phyloP scores from a whole-genome alignment of 495 filamentous ascomycete species.

The Rostrohypoxylon terebratum region DNA sequence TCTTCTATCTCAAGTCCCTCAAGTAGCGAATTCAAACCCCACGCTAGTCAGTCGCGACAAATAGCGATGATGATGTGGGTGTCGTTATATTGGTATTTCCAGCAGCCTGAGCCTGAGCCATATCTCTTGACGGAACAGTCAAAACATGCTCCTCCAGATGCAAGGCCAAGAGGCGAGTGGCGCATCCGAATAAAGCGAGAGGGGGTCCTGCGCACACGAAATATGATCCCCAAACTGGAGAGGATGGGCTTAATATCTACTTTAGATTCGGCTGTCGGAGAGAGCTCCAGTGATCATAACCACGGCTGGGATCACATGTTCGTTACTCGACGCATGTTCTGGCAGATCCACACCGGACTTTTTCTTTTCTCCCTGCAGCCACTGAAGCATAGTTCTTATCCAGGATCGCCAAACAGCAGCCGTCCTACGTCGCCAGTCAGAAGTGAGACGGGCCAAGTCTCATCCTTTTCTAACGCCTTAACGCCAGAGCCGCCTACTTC shows the following conservation, averaged over 20 bases:
- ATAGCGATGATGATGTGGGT: conserved; percentile 98
- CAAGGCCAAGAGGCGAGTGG: conserved; percentile 89
- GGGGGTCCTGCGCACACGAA: conserved; percentile 84
- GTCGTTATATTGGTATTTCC: conserved; percentile 97
- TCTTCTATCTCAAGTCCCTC: conserved; percentile 89
- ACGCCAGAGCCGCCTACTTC: conserved; percentile 50
- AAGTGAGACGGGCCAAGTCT: conserved; percentile 51
- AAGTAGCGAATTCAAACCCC: conserved; percentile 80
- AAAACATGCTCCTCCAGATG: conserved; percentile 70
- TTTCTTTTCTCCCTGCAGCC: conserved; percentile 91
- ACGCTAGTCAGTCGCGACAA: conserved; percentile 81
- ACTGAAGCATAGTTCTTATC: conserved; percentile 58
- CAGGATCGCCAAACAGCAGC: conserved; percentile 64
- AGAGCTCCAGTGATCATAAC: conserved; percentile 69
- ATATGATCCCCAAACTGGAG: conserved; percentile 89
- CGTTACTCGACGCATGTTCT: conserved; percentile 81
- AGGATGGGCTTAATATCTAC: conserved; percentile 87
- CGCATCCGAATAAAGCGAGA: conserved; percentile 84
- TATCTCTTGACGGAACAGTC: conserved; percentile 71
- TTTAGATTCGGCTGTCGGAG: conserved; percentile 80
- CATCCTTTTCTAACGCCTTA: conserved; percentile 34
- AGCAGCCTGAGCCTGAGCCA: conserved; percentile 70
- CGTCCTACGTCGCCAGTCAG: conserved; percentile 71
- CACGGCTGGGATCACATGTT: conserved; percentile 85
- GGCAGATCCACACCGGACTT: conserved; percentile 88